Conservation (phyloP, 495 filamentous ascomycete species). For the Physcia stellaris region DNA sequence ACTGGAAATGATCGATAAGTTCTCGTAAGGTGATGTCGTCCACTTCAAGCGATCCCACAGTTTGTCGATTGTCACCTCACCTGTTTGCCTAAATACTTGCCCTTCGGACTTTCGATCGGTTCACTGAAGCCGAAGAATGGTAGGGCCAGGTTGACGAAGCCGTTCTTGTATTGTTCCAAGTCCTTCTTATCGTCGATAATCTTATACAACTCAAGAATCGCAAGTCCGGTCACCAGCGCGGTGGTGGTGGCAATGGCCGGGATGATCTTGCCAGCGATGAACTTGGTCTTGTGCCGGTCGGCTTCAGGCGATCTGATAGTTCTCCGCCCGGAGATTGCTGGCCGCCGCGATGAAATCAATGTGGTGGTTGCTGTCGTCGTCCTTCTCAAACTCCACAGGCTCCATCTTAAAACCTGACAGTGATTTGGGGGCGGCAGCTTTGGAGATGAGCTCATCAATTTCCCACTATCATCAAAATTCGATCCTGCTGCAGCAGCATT, state of each 20-base stretch:
- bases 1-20: slow-evolving; percentile 68
- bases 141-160: slow-evolving; percentile 91
- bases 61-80: slow-evolving; percentile 80
- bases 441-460: slow-evolving; percentile 48
- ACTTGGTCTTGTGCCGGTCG: slow-evolving; percentile 95
- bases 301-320: slow-evolving; percentile 91
- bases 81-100: slow-evolving; percentile 61
- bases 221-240: slow-evolving; percentile 85
- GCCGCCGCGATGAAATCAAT: slow-evolving; percentile 98
- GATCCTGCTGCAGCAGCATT: slow-evolving; percentile 47
- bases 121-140: slow-evolving; percentile 98
- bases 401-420: slow-evolving; percentile 75
- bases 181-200: slow-evolving; percentile 88
- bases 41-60: slow-evolving; percentile 94
- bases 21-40: slow-evolving; percentile 72
- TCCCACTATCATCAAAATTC: slow-evolving; percentile 57
- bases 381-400: slow-evolving; percentile 97
- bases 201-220: slow-evolving; percentile 91
- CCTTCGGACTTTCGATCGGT: slow-evolving; percentile 84
- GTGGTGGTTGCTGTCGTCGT: slow-evolving; percentile 95
- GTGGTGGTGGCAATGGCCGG: slow-evolving; percentile 98
- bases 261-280: slow-evolving; percentile 99
- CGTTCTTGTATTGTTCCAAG: slow-evolving; percentile 97
- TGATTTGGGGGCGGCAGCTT: slow-evolving; percentile 62
- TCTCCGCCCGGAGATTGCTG: slow-evolving; percentile 91